Percentiles rank a stretch among this genome's conserved stretches.
These are phyloP conservation scores for Haplosporangium sp. DNA, from an alignment of 371 early-diverging fungal genomes.

Conservation along the genomic window DNA sequence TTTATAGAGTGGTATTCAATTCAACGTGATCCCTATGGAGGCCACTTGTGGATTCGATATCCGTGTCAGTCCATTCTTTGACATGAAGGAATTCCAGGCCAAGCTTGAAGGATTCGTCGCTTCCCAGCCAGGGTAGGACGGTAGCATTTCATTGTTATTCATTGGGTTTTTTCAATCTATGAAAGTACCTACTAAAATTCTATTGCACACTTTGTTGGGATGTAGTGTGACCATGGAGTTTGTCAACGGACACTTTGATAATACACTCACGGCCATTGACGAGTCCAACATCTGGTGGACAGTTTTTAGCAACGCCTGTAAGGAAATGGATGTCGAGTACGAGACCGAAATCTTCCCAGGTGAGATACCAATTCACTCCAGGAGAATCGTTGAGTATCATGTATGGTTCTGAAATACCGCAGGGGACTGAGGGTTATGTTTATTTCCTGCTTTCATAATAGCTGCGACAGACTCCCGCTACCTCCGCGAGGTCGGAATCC, in stretches of 20 bases:
- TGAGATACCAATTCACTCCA: not conserved
- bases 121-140: conserved; percentile 59
- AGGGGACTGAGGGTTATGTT: not conserved
- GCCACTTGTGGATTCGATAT: conserved; percentile 75
- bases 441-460: conserved; percentile 2
- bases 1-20: conserved; percentile 62
- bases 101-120: conserved; percentile 65
- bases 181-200: not conserved
- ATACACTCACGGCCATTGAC: conserved; percentile 60
- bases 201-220: not conserved
- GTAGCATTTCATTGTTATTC: not conserved
- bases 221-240: conserved; percentile 65
- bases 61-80: conserved; percentile 73
- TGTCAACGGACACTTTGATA: conserved; percentile 63
- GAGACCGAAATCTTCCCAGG: conserved; percentile 78
- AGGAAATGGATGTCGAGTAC: conserved; percentile 58
- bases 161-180: not conserved
- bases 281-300: conserved; percentile 73
- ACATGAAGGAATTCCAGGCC: conserved; percentile 65
- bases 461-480: conserved; percentile 83
- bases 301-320: conserved; percentile 61
- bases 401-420: not conserved
- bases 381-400: not conserved
- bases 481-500: conserved; percentile 75
- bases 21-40: conserved; percentile 77